Evolutionary conservation across 2,329 filamentous ascomycete genomes (phyloP).

Genomic region (Paraconiothyrium brasiliense): DNA sequence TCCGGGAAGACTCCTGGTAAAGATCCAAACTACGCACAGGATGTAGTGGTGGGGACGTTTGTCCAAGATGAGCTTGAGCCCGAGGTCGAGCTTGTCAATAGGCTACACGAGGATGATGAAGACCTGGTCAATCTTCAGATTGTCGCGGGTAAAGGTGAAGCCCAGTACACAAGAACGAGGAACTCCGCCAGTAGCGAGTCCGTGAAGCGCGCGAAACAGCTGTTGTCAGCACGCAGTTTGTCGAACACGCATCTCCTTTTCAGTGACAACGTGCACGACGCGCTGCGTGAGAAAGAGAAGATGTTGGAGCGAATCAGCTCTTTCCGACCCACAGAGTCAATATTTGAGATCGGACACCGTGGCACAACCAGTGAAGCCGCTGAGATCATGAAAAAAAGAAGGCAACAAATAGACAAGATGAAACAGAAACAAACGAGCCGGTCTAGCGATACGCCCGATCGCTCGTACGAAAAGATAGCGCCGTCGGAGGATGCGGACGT

Average conservation of each 20-base stretch:
- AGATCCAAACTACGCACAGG: slow-evolving; percentile 76
- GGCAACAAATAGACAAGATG: slow-evolving; percentile 73
- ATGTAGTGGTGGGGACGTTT: slow-evolving; percentile 83
- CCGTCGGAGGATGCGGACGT: slow-evolving; percentile 20
- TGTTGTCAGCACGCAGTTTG: slow-evolving; percentile 76
- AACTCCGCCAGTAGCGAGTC: slow-evolving; percentile 91
- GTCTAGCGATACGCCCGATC: slow-evolving; percentile 25
- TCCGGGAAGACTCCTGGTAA: slow-evolving; percentile 72
- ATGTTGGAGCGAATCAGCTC: slow-evolving; percentile 91
- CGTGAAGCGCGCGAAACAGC: slow-evolving; percentile 83
- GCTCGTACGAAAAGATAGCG: not conserved
- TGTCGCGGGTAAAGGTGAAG: slow-evolving; percentile 89
- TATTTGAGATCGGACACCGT: slow-evolving; percentile 90
- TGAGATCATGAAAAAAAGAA: slow-evolving; percentile 77
- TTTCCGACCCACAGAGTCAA: slow-evolving; percentile 89
- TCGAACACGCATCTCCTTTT: slow-evolving; percentile 83
- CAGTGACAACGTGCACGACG: slow-evolving; percentile 66
- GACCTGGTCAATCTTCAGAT: slow-evolving; percentile 76
- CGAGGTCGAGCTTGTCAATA: slow-evolving; percentile 83
- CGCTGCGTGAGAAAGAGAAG: slow-evolving; percentile 74
- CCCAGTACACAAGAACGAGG: slow-evolving; percentile 87
- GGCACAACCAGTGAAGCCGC: slow-evolving; percentile 71
- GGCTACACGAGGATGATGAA: slow-evolving; percentile 75
- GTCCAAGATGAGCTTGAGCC: slow-evolving; percentile 77
- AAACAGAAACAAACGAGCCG: slow-evolving; percentile 53